phyloP scores from a whole-genome alignment of 2,329 filamentous ascomycete species.

The Cytospora chrysosperma region DNA sequence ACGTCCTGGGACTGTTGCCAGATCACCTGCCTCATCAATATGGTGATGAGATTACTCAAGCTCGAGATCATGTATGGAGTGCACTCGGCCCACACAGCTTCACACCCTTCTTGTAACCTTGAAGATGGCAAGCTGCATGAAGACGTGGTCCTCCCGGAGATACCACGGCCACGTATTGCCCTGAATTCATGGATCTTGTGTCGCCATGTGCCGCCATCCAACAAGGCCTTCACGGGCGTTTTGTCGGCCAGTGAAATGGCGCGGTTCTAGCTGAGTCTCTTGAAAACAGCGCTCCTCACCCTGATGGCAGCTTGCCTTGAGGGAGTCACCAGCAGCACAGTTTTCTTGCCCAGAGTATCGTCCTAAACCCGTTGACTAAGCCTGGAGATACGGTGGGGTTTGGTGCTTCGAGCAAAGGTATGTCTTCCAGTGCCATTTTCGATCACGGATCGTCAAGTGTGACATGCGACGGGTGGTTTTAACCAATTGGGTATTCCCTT shows the following conservation, averaged over 20 bases:
- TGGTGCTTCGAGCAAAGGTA: not conserved
- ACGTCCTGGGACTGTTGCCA: no score
- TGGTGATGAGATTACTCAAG: no score
- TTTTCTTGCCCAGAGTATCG: not conserved
- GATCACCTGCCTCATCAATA: no score
- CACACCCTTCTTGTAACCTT: not conserved
- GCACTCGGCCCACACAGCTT: not conserved
- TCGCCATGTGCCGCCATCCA: not conserved
- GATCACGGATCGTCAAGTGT: not conserved
- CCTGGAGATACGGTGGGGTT: not conserved
- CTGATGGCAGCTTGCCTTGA: not conserved
- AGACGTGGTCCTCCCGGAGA: not conserved
- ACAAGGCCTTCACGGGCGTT: not conserved
- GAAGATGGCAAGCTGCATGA: no score
- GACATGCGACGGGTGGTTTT: not conserved
- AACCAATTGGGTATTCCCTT: not conserved
- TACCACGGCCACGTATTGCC: not conserved
- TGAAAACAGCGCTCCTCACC: not conserved
- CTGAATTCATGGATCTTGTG: not conserved
- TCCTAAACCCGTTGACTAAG: not conserved
- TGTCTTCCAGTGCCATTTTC: no score
- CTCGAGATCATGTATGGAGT: not conserved
- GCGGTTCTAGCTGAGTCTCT: not conserved
- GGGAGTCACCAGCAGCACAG: not conserved
- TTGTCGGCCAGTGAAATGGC: not conserved